phyloP scores from a whole-genome alignment of 2,329 filamentous ascomycete species.

The Fusarium sarcochroum region DNA sequence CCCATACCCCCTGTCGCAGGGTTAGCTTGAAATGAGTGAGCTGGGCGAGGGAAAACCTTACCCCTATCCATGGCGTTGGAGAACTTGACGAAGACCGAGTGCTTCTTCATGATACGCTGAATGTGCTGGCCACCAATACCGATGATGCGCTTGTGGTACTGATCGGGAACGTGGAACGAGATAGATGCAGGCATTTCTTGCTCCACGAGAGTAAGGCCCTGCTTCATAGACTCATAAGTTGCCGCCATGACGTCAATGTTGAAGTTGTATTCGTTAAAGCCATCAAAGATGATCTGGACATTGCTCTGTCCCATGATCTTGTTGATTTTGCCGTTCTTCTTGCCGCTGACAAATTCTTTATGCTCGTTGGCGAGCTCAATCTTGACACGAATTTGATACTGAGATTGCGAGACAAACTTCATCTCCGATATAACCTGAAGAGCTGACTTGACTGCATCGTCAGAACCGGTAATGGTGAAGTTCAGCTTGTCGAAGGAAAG shows the following conservation, averaged over 20 bases:
- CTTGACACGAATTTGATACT: conserved; percentile 96
- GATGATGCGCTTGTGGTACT: conserved; percentile 99
- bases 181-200: conserved; percentile 99
- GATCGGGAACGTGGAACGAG: conserved; percentile 98
- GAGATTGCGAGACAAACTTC: conserved; percentile 86
- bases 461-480: conserved; percentile 94
- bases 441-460: conserved; percentile 96
- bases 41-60: conserved; percentile 39
- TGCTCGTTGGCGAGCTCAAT: conserved; percentile 99
- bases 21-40: conserved; percentile 45
- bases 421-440: conserved; percentile 94
- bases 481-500: conserved; percentile 94
- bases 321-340: conserved; percentile 99
- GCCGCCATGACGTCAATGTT: conserved; percentile 97
- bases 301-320: conserved; percentile 99
- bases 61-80: conserved; percentile 99
- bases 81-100: conserved; percentile 99
- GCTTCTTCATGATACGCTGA: conserved; percentile 99
- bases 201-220: conserved; percentile 91
- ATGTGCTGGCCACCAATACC: conserved; percentile 99
- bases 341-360: conserved; percentile 99
- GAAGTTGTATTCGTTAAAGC: conserved; percentile 99
- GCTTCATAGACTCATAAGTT: conserved; percentile 94
- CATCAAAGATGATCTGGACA: conserved; percentile 98
- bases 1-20: conserved; percentile 72